A percentile compares a stretch with the other conserved stretches of the same genome.
Conservation (phyloP, 371 early-diverging fungal genomes). For the Mucor irregularis region DNA sequence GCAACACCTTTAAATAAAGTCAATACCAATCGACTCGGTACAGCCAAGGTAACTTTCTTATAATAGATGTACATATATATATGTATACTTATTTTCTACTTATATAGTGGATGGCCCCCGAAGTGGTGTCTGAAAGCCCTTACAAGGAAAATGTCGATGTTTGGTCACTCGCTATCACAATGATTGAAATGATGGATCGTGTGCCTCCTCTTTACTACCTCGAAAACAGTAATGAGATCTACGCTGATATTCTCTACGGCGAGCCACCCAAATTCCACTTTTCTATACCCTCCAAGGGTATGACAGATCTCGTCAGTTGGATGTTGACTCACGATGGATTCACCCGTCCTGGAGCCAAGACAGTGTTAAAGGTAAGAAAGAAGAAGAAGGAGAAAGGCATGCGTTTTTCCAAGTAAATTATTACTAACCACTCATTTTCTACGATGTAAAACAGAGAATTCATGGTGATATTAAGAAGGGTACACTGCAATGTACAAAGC, state of each 20-base stretch:
- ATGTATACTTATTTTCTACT: neutral
- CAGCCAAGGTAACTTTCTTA: constrained; percentile 39
- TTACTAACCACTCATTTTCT: neutral
- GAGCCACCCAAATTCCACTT: constrained; percentile 48
- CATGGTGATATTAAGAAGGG: constrained; percentile 30
- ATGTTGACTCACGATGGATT: constrained; percentile 42
- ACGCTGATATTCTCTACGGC: constrained; percentile 46
- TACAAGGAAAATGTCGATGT: constrained; percentile 52
- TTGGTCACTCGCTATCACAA: constrained; percentile 53
- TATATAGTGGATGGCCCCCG: constrained; percentile 56
- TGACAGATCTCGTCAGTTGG: constrained; percentile 37
- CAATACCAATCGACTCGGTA: constrained; percentile 41
- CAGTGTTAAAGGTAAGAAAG: constrained; percentile 37
- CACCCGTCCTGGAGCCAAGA: constrained; percentile 39
- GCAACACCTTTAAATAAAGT: constrained; percentile 40
- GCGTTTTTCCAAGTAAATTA: no score
- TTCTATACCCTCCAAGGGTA: constrained; percentile 34
- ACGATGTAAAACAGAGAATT: constrained; percentile 27
- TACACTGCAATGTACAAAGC: constrained; percentile 36
- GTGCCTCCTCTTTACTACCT: constrained; percentile 54
- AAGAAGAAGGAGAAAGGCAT: no score
- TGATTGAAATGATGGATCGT: constrained; percentile 59
- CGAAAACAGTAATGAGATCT: constrained; percentile 45
- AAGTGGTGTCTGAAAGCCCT: constrained; percentile 41
- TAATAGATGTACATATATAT: neutral